Base-by-base conservation (phyloP, 768 basidiomycete genomes). In the Sarcodon sp. region DNA sequence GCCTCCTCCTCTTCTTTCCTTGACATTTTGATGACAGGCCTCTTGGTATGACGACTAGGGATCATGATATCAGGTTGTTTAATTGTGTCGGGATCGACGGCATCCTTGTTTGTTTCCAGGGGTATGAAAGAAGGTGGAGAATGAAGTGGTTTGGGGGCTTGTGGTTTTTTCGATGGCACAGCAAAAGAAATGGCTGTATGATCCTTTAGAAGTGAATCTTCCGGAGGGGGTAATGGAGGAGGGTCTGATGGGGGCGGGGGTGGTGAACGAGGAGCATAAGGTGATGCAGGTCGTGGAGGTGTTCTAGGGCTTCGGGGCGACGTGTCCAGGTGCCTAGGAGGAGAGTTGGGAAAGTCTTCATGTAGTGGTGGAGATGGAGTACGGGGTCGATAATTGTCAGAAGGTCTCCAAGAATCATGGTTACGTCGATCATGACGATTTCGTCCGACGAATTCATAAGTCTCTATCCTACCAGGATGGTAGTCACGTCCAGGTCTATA, bases 1-100 rank as follows among this genome's bases (percentile, higher is more conserved):
- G 76, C 79, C 41, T 70, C 68, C 52, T 71, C 62, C 55, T 91
- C 88, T 49, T 84, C 76, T 52, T 82, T 76, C 34, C 69, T 64
- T 8, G 81, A 66, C 39, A 18, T 36, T 33, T 38, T 43, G 33
- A 21, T 18, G 41, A 9, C 44, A 43, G 35, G 46, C 47, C 13
- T 37, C 12, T 34, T 44, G 21, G 21, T 27, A 2, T 4, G 21
- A 27, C 21, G 21, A 27, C 21, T 27, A 27, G 21, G 21, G 21
- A 27, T 4, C 21, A 27, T 4, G 21, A 27, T 4, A 4, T 27
- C 21, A 27, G 21, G 21, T 27, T 27, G 21, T 4, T 27, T 41
- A 41, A 15, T 35, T 12, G 35, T n/a, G 15, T 39, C n/a, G 11
- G 45, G 41, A 31, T 50, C 47, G 6, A 33, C 34, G 33, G 18